Conservation (phyloP, 225 moss, liverwort and hornwort species). For the Ulota crispa region DNA sequence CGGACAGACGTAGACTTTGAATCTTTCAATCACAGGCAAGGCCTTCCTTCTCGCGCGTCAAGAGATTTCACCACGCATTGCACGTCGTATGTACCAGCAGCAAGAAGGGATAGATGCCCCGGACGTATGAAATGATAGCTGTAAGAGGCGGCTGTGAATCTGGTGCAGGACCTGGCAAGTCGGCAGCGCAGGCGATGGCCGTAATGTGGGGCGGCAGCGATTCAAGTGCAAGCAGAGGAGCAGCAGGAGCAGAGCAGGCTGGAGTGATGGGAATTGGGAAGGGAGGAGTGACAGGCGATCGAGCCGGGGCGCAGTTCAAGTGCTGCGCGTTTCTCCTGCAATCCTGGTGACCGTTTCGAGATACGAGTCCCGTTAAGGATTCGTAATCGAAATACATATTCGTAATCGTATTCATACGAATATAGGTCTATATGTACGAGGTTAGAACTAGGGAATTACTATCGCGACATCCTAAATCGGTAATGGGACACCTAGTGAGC, state of each 20-base stretch:
- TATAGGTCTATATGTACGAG: no score
- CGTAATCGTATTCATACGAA: no score
- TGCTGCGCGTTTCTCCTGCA: background rate
- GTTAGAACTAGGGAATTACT: no score
- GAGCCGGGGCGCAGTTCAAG: background rate
- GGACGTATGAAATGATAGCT: background rate
- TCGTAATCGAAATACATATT: background rate
- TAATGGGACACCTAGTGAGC: no score
- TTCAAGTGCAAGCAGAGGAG: background rate
- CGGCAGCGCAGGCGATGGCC: background rate
- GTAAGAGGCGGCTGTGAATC: background rate
- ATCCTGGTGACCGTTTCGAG: slow-evolving; percentile 36
- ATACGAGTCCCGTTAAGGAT: background rate
- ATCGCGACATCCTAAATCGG: no score
- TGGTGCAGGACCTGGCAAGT: background rate
- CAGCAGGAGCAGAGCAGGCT: background rate
- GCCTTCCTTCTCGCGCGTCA: background rate
- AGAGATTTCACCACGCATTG: background rate
- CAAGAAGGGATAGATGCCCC: background rate
- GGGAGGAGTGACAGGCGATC: background rate
- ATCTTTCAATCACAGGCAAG: background rate
- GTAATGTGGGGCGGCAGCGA: slow-evolving; percentile 6
- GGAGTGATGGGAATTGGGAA: background rate
- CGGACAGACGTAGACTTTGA: background rate
- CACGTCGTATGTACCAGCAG: background rate